phyloP scores from a whole-genome alignment of 2,329 filamentous ascomycete species.

The Calycina marina region DNA sequence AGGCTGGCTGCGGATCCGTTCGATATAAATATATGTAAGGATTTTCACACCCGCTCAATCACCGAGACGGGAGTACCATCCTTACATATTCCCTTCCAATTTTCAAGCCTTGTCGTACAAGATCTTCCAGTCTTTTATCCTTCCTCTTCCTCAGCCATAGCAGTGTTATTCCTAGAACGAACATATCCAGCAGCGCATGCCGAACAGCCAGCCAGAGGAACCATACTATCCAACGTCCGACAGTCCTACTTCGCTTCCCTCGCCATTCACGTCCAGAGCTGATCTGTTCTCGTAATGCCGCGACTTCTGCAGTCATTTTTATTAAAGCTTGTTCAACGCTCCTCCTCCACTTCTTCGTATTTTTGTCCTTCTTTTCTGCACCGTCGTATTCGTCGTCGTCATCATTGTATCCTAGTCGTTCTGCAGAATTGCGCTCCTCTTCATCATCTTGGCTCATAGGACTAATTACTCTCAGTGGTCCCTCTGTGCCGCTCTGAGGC shows the following conservation, averaged over 20 bases:
- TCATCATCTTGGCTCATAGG: conserved; percentile 78
- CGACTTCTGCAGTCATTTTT: conserved; percentile 82
- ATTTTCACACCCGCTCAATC: too few species aligned
- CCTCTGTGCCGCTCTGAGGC: conserved; percentile 33
- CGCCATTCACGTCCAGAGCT: conserved; percentile 60
- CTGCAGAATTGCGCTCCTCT: conserved; percentile 38
- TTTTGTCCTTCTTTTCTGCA: conserved; percentile 25
- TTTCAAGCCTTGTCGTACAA: conserved; percentile 49
- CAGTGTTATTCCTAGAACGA: conserved; percentile 49
- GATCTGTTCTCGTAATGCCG: conserved; percentile 82
- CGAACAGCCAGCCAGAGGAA: conserved; percentile 53
- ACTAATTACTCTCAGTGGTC: conserved; percentile 56
- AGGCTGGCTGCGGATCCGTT: too few species aligned
- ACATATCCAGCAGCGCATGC: conserved; percentile 58
- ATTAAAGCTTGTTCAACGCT: conserved; percentile 77
- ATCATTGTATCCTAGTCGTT: conserved; percentile 26
- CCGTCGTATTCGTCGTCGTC: conserved; percentile 27
- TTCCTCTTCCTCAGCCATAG: conserved; percentile 59
- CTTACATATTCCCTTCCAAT: conserved; percentile 43
- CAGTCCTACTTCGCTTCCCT: conserved; percentile 45
- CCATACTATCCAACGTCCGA: conserved; percentile 59
- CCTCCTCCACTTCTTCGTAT: conserved; percentile 54
- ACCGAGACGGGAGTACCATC: conserved; percentile 38
- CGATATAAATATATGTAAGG: too few species aligned
- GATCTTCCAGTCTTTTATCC: conserved; percentile 57